Base-by-base conservation (phyloP, 2,329 filamentous ascomycete species). In the Lachnellula cervina region DNA sequence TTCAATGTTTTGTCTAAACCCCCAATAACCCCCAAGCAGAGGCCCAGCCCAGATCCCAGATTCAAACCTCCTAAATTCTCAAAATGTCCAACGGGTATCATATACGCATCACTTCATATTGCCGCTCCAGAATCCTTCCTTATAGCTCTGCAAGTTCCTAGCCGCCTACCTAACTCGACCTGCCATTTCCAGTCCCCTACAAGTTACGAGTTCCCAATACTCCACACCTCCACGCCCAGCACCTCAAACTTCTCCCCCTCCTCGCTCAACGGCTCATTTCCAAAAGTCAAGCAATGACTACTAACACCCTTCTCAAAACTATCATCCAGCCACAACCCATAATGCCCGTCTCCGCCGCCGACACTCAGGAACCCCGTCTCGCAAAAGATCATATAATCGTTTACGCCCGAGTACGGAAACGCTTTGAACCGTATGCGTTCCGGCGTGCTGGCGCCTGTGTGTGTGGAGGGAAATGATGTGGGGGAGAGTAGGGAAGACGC, bases 341-440 rank as follows among this genome's bases (percentile, higher is more conserved):
- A 97, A 65, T 89, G 88, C 0, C 94, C 93, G 64, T 96, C 91
- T 44, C 80, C 90, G 54, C 90, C 93, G 11, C 94, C 94, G 19
- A 97, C 80, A 66, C 89, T 94, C 44, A 99, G 73, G 70, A 89
- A 97, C 23, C 86, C 82, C 3, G 83, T 78, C 73, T 97, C 91
- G 73, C 93, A 97, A 67, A 95, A 88, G 63, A 97, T 94, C 76
- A 93, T 90, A 70, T 96, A 99, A 72, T 97, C 94, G 71, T 99
- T 97, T 42, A 96, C 82, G 5, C 94, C 94, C 55, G 89, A 95
- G 69, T 97, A 97, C 0, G 93, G 92, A 66, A 97, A 99, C 0
- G 93, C 93, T 73, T 96, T 97, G 80, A 99, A 99, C 19, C 94
- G 85, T 63, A 97, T 90, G 25, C 84, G 80, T 59, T 93, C 89